Conservation (phyloP, 1,139 yeast genomes). For the Scheffersomyces insectosa region DNA sequence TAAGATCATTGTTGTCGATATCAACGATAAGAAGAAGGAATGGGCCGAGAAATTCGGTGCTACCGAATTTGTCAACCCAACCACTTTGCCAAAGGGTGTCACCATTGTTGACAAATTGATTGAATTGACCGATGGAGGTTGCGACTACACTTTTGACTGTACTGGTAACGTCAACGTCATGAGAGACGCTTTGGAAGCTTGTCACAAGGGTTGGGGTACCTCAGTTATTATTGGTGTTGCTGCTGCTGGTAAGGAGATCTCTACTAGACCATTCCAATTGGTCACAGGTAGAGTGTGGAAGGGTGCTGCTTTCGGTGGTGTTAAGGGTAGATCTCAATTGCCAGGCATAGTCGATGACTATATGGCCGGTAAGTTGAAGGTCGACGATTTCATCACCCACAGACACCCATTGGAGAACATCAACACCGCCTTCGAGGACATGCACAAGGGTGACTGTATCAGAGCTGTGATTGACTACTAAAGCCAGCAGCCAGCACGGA, state of each 20-base stretch:
- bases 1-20: slow-evolving; percentile 83
- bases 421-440: slow-evolving; percentile 89
- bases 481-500: slow-evolving; percentile 10
- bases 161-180: slow-evolving; percentile 94
- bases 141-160: slow-evolving; percentile 95
- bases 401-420: slow-evolving; percentile 75
- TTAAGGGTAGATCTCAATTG: slow-evolving; percentile 94
- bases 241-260: slow-evolving; percentile 94
- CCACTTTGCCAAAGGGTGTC: slow-evolving; percentile 67
- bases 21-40: slow-evolving; percentile 77
- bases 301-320: slow-evolving; percentile 98
- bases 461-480: slow-evolving; percentile 77
- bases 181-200: slow-evolving; percentile 94
- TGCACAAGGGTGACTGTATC: slow-evolving; percentile 92
- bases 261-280: slow-evolving; percentile 97
- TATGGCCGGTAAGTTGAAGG: slow-evolving; percentile 78
- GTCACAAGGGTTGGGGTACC: slow-evolving; percentile 99
- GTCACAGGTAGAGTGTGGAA: slow-evolving; percentile 99
- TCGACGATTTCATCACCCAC: slow-evolving; percentile 94
- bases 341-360: slow-evolving; percentile 89
- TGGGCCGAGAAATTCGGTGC: slow-evolving; percentile 94
- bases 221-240: slow-evolving; percentile 96
- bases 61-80: slow-evolving; percentile 89
- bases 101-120: slow-evolving; percentile 81
- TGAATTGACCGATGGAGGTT: slow-evolving; percentile 94